Percentiles rank a stretch among this genome's conserved stretches.
phyloP scores from a whole-genome alignment of 345 rosid genomes.

The Laguncularia racemosa region DNA sequence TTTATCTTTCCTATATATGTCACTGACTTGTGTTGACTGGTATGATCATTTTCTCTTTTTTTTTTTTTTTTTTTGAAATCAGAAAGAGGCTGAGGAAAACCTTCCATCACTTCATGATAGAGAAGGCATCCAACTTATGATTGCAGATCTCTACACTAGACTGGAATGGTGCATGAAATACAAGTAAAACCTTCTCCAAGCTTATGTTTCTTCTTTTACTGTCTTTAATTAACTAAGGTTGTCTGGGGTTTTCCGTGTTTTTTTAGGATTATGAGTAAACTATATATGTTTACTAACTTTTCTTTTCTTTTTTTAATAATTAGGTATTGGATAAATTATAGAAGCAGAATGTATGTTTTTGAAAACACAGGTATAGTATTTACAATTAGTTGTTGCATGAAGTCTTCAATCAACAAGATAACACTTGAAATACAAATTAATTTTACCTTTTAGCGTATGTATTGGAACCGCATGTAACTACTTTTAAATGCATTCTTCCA shows the following conservation, averaged over 20 bases:
- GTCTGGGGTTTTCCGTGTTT: too few species aligned
- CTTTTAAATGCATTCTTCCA: not conserved
- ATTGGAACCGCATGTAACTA: not conserved
- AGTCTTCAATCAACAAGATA: too few species aligned
- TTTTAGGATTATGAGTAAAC: too few species aligned
- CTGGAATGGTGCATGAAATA: conserved; percentile 49
- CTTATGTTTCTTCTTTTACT: not conserved
- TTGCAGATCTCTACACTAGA: conserved; percentile 40
- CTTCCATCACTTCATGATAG: conserved; percentile 53
- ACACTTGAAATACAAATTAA: too few species aligned
- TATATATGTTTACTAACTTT: too few species aligned
- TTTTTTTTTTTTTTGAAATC: not conserved
- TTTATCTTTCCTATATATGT: too few species aligned
- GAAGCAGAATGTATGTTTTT: conserved; percentile 85
- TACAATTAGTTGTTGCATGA: too few species aligned
- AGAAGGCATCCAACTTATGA: conserved; percentile 46
- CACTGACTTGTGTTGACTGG: too few species aligned
- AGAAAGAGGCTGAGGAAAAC: conserved; percentile 72
- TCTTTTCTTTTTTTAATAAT: too few species aligned
- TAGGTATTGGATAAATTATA: conserved; percentile 82
- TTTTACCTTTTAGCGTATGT: too few species aligned
- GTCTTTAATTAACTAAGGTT: not conserved
- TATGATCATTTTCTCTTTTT: too few species aligned
- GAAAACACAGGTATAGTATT: conserved; percentile 57
- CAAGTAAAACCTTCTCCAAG: conserved; percentile 39